Evolutionary conservation across 768 basidiomycete species (phyloP).

Genomic region (Tephrocybe sp.): DNA sequence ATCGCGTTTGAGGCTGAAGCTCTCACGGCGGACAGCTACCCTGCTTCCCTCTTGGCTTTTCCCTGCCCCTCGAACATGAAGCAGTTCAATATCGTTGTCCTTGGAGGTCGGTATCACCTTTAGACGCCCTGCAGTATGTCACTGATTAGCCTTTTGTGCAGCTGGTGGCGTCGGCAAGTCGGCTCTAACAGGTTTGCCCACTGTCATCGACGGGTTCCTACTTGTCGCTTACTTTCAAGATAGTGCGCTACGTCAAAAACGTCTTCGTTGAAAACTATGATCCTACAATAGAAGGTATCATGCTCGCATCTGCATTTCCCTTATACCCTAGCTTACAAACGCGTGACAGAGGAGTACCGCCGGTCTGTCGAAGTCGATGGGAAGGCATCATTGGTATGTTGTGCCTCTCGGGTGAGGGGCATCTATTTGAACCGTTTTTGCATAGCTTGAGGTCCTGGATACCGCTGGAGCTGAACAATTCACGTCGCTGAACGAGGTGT

Average conservation of each 20-base stretch:
- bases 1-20: constrained; percentile 11
- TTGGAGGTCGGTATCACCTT: constrained; percentile 56
- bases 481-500: constrained; percentile 74
- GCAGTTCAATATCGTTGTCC: constrained; percentile 74
- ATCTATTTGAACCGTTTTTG: constrained; percentile 5
- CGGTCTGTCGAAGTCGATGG: constrained; percentile 65
- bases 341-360: constrained; percentile 64
- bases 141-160: constrained; percentile 25
- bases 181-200: constrained; percentile 57
- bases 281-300: constrained; percentile 77
- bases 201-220: background rate
- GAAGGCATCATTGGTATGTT: constrained; percentile 54
- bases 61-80: constrained; percentile 61
- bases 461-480: constrained; percentile 89
- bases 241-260: constrained; percentile 71
- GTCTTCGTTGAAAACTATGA: constrained; percentile 76
- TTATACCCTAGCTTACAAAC: constrained; percentile 3
- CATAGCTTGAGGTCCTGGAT: constrained; percentile 76
- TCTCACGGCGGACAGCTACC: constrained; percentile 17
- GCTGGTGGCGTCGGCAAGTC: constrained; percentile 91
- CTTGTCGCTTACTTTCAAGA: background rate
- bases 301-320: constrained; percentile 8
- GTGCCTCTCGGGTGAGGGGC: background rate
- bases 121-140: constrained; percentile 2
- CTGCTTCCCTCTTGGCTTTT: constrained; percentile 5